phyloP scores from a whole-genome alignment of 139 green algal species.

The Chloropicon primus region DNA sequence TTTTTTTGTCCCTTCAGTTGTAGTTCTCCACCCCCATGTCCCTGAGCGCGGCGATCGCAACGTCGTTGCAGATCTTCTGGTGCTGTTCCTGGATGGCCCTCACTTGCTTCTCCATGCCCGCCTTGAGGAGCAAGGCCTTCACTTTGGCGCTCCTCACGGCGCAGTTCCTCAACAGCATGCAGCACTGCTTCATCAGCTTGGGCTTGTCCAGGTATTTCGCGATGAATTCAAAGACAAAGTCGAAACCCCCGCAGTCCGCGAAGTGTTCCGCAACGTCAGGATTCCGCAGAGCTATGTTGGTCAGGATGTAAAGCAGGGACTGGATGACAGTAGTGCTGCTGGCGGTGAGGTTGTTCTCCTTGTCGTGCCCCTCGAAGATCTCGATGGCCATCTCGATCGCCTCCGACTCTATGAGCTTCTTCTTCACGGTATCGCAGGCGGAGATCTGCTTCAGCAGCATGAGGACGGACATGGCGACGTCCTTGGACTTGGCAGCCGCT shows the following conservation, averaged over 20 bases:
- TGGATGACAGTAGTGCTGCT: neutral
- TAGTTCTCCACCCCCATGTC: neutral
- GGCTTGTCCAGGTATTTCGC: neutral
- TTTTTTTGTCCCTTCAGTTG: neutral
- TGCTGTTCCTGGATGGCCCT: neutral
- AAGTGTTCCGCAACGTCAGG: neutral
- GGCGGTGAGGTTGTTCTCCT: neutral
- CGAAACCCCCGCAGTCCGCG: neutral
- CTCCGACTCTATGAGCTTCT: neutral
- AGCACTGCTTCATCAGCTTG: neutral
- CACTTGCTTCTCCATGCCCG: neutral
- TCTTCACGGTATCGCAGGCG: neutral
- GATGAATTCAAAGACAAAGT: neutral
- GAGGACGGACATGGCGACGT: neutral
- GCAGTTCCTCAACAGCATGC: neutral
- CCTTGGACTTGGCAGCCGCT: neutral
- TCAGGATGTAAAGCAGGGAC: neutral
- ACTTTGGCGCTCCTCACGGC: neutral
- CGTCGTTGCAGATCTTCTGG: neutral
- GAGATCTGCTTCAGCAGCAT: neutral
- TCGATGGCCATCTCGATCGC: neutral
- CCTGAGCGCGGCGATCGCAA: neutral
- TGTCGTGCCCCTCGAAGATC: neutral
- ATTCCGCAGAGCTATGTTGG: neutral
- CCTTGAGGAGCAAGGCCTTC: neutral